Evolutionary conservation across 2,329 filamentous ascomycete genomes (phyloP).

Genomic region (Shiraia bambusicola): DNA sequence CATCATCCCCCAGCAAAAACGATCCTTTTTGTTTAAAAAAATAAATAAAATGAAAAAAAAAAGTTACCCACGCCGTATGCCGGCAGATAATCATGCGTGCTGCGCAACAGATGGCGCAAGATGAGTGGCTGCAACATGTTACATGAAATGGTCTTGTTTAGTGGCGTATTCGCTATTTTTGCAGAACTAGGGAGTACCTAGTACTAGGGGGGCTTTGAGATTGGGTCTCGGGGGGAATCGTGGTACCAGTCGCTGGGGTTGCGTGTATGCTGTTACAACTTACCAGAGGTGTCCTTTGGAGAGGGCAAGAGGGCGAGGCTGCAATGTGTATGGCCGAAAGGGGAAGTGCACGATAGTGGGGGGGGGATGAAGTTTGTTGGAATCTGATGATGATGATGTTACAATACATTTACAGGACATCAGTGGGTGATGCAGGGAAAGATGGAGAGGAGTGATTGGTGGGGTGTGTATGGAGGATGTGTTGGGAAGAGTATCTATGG

Average conservation of each 20-base stretch:
- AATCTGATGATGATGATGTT: background rate
- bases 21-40: no score
- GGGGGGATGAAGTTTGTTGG: background rate
- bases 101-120: constrained; percentile 3
- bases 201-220: constrained; percentile 2
- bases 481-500: no score
- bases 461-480: no score
- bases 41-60: no score
- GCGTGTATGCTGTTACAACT: background rate
- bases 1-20: no score
- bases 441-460: no score
- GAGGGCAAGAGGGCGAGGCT: constrained; percentile 1
- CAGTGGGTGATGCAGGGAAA: no score
- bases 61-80: constrained; percentile 1
- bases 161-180: constrained; percentile 1
- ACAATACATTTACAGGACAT: no score
- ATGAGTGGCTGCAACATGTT: constrained; percentile 3
- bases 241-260: constrained; percentile 24
- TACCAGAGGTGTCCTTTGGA: background rate
- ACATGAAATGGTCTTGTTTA: constrained; percentile 4
- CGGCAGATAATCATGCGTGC: constrained; percentile 4
- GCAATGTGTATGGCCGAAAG: constrained; percentile 4
- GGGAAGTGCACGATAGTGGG: constrained; percentile 21
- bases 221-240: constrained; percentile 12
- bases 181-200: background rate